Percentiles rank a stretch among this genome's conserved stretches.
Conservation (phyloP, 208 protist genomes). For the Crithidia thermophila region DNA sequence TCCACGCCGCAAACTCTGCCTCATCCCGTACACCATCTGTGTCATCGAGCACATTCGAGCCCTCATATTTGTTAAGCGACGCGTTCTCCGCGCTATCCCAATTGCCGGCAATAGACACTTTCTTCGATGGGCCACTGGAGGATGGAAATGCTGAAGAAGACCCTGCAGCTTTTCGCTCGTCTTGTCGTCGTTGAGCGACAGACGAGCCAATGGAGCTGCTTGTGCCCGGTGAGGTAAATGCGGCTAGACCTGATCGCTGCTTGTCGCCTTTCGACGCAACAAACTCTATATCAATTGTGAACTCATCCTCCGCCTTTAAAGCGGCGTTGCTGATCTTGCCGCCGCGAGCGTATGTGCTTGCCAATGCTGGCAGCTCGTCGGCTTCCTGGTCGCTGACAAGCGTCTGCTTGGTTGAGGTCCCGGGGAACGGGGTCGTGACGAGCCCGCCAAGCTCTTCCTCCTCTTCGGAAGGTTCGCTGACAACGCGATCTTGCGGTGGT, state of each 20-base stretch:
- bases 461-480: conserved; percentile 15
- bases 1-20: conserved; percentile 59
- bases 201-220: neutral
- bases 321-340: neutral
- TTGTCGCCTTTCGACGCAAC: conserved; percentile 29
- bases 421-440: neutral
- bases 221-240: neutral
- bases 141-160: neutral
- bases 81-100: conserved; percentile 20
- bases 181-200: neutral
- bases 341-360: neutral
- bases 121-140: neutral
- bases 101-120: conserved; percentile 8
- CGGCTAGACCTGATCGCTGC: neutral
- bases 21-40: conserved; percentile 63
- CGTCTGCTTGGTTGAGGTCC: neutral
- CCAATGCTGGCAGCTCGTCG: neutral
- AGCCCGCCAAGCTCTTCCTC: conserved; percentile 40
- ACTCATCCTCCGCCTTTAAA: conserved; percentile 40
- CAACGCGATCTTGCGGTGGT: neutral
- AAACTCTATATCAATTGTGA: conserved; percentile 46
- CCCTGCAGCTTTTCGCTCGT: neutral
- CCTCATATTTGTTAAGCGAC: conserved; percentile 24
- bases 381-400: neutral
- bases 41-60: conserved; percentile 55